Evolutionary conservation across 768 basidiomycete genomes (phyloP), one percentile per base, ranked within the genome.

Genomic region (Leccinum boreale): DNA sequence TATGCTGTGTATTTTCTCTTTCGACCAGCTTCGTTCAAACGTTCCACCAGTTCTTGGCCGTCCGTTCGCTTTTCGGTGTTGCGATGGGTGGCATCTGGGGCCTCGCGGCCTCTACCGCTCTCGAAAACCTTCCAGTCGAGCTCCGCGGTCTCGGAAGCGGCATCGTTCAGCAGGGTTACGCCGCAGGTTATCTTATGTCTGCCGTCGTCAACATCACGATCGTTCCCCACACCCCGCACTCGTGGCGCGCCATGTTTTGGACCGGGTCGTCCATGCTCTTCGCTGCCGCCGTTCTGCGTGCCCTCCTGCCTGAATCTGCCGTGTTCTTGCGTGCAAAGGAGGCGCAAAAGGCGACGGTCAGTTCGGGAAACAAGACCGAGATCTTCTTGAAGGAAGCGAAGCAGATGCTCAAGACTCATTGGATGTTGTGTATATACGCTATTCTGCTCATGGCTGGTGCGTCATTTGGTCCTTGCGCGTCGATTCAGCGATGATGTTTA

Each of bases 81-180:
- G 88, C 85, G 0, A 93, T 94, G 92, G 91, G 92, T 47, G 92
- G 90, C 0, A 81, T 96, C 47, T 96, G 94, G 92, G 92, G 93
- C 29, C 77, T 94, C 39, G 85, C 92, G 0, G 79, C 90, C 1
- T 81, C 91, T 0, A 94, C 90, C 1, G 86, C 90, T 0, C 86
- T 96, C 42, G 94, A 98, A 70, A 94, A 93, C 68, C 80, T 96
- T 15, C 94, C 94, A 0, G 86, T 90, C n/a, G 89, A 92, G 65
- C 84, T 85, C 28, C 89, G 95, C 69, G 96, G 96, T 33, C 77
- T 97, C 5, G 87, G 86, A 4, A 87, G 85, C 33, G 95, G 96
- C 11, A 78, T 97, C 54, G 71, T 98, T 12, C 95, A 98, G 64
- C 86, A 95, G 70, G 95, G 93, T n/a, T 96, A 96, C 65, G 90